phyloP scores from a whole-genome alignment of 208 protist genomes.

The Acanthamoeba sp. region DNA sequence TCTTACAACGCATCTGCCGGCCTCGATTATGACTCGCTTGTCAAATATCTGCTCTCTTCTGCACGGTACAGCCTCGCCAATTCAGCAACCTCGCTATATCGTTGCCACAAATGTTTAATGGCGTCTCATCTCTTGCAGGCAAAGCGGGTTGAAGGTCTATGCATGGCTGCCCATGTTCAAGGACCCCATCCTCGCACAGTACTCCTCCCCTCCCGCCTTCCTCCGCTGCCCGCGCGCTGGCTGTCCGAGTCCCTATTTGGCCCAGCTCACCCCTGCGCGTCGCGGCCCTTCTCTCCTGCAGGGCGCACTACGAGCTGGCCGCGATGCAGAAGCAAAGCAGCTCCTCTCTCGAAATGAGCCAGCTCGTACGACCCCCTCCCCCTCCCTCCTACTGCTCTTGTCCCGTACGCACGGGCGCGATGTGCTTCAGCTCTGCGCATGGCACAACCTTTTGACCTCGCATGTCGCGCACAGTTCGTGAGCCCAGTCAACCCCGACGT shows the following conservation, averaged over 20 bases:
- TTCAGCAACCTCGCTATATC: neutral
- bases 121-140: neutral
- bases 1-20: neutral
- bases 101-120: neutral
- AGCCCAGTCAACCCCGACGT: slow-evolving; percentile 15
- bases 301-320: neutral
- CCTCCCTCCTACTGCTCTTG: neutral
- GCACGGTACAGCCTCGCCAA: neutral
- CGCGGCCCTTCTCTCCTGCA: neutral
- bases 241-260: neutral
- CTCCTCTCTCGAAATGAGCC: neutral
- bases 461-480: neutral
- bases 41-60: neutral
- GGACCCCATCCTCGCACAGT: slow-evolving; percentile 42
- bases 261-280: neutral
- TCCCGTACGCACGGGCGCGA: neutral
- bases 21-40: slow-evolving; percentile 1
- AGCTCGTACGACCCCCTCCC: neutral
- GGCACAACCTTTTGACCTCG: neutral
- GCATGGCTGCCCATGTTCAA: slow-evolving; percentile 57
- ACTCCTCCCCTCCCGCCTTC: neutral
- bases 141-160: slow-evolving; percentile 27
- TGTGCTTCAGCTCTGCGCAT: too few relatives aligned
- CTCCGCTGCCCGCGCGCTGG: neutral
- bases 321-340: neutral